phyloP scores from a whole-genome alignment of 257 asterid species.

The Capsicum baccatum region DNA sequence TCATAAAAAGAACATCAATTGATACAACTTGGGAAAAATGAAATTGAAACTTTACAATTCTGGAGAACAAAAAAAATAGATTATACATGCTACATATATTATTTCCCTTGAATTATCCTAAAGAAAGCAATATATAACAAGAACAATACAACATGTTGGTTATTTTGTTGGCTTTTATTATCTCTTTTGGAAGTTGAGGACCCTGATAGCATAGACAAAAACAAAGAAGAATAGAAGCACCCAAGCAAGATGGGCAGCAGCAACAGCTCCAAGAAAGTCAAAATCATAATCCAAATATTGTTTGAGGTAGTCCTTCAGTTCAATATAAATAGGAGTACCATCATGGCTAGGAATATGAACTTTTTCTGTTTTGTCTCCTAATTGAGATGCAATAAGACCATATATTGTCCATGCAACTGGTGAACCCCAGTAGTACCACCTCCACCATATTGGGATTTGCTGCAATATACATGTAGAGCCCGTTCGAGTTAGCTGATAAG shows the following conservation, averaged over 20 bases:
- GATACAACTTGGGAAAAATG: neutral
- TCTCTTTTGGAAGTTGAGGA: conserved; percentile 74
- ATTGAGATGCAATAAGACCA: conserved; percentile 59
- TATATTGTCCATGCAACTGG: conserved; percentile 65
- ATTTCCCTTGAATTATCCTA: neutral
- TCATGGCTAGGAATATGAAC: conserved; percentile 59
- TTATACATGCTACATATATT: neutral
- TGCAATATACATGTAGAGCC: conserved; percentile 31
- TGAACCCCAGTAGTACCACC: conserved; percentile 82
- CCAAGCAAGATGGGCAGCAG: conserved; percentile 71
- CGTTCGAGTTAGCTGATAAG: neutral
- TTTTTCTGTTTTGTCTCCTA: conserved; percentile 48
- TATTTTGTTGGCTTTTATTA: conserved; percentile 37
- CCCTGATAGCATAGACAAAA: conserved; percentile 69
- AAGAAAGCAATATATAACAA: neutral
- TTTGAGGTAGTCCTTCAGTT: conserved; percentile 59
- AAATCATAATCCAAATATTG: conserved; percentile 54
- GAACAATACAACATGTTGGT: neutral
- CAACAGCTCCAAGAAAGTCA: conserved; percentile 70
- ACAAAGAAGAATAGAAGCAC: conserved; percentile 61
- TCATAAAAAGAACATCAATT: neutral
- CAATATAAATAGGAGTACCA: conserved; percentile 34
- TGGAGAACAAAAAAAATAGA: neutral
- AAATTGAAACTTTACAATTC: neutral
- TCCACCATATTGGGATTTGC: conserved; percentile 77